Percentiles rank a stretch among this genome's conserved stretches.
Evolutionary conservation across 768 basidiomycete species (phyloP).

Genomic region (Ephemerocybe angulata): DNA sequence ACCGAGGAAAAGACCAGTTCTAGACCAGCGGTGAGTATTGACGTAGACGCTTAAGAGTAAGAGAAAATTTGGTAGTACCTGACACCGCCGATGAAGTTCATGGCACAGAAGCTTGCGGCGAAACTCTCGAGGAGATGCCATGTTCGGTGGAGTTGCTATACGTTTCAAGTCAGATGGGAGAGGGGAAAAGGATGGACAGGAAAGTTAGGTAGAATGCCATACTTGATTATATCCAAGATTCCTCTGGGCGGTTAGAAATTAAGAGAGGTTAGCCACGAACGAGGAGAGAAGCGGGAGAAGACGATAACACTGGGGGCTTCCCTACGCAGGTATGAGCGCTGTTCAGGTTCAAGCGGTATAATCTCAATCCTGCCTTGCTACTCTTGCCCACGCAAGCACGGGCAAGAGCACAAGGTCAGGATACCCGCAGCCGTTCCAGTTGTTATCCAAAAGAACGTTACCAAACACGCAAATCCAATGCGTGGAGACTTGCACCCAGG

Average conservation of each 20-base stretch:
- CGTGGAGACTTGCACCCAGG: constrained; percentile 27
- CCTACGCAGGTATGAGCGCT: constrained; percentile 98
- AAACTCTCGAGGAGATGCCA: constrained; percentile 86
- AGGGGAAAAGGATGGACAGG: background rate
- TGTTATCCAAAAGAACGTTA: constrained; percentile 71
- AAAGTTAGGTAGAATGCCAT: constrained; percentile 17
- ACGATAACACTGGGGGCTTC: constrained; percentile 80
- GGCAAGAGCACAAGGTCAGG: constrained; percentile 37
- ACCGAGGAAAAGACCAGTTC: constrained; percentile 77
- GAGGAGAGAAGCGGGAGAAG: constrained; percentile 38
- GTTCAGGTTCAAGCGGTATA: constrained; percentile 97
- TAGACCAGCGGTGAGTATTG: constrained; percentile 24
- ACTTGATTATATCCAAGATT: constrained; percentile 81
- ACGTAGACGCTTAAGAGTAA: background rate
- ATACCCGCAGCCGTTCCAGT: constrained; percentile 93
- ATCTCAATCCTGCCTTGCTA: constrained; percentile 78
- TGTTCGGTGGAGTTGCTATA: constrained; percentile 78
- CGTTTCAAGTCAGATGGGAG: constrained; percentile 7
- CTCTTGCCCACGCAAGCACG: constrained; percentile 18
- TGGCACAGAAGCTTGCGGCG: constrained; percentile 82
- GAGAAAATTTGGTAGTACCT: constrained; percentile 40
- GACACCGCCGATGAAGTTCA: constrained; percentile 88
- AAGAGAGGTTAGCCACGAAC: constrained; percentile 47
- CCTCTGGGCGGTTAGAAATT: constrained; percentile 43
- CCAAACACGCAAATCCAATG: constrained; percentile 44